Evolutionary conservation across 2,329 filamentous ascomycete species (phyloP).

Genomic region (Fusarium goolgardi): DNA sequence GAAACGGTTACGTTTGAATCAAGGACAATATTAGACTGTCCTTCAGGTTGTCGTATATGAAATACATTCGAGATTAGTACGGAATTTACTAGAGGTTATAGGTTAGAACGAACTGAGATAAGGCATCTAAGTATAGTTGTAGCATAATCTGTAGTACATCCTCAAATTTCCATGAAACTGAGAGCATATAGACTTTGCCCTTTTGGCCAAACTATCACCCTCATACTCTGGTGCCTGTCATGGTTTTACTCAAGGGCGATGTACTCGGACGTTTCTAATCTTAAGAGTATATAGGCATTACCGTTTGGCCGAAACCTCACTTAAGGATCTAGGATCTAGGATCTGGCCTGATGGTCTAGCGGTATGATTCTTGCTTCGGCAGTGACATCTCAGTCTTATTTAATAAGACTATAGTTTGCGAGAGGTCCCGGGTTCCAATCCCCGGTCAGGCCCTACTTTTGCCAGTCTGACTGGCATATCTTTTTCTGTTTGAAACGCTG

Average conservation of each 20-base stretch:
- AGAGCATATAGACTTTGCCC: no score
- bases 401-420: conserved; percentile 47
- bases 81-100: neutral
- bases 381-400: conserved; percentile 26
- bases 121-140: no score
- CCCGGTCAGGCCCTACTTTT: conserved; percentile 56
- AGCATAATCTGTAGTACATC: no score
- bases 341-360: conserved; percentile 35
- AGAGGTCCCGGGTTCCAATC: conserved; percentile 62
- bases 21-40: neutral
- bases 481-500: neutral
- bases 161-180: accelerated
- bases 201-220: no score
- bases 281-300: neutral
- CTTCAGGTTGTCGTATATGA: neutral
- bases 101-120: neutral
- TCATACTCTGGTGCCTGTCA: no score
- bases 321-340: conserved; percentile 20
- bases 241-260: no score
- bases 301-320: neutral
- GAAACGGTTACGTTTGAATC: neutral
- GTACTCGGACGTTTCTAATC: neutral
- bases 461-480: neutral
- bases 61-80: neutral
- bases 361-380: conserved; percentile 39